phyloP scores from a whole-genome alignment of 768 basidiomycete genomes.

The Auricularia cornea region DNA sequence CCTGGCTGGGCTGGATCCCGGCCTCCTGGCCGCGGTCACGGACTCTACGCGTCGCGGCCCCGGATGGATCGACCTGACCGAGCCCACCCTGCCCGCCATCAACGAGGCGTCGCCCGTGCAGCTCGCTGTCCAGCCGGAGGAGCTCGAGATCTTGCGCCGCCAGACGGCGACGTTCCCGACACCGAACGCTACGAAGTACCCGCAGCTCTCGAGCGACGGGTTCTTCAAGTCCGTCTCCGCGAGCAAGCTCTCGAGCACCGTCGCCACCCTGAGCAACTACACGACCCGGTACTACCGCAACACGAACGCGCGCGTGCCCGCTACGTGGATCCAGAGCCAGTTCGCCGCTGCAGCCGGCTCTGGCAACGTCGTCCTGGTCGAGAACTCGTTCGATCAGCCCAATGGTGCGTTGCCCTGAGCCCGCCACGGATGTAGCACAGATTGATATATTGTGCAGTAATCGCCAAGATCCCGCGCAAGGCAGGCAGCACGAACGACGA shows the following conservation, averaged over 20 bases:
- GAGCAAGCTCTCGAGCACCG: background rate
- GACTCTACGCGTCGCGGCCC: background rate
- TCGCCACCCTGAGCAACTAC: background rate
- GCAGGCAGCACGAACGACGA: background rate
- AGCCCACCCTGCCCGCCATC: background rate
- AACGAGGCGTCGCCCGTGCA: background rate
- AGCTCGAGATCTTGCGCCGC: background rate
- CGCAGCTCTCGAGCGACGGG: background rate
- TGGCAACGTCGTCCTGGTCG: background rate
- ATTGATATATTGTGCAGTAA: background rate
- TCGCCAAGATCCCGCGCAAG: background rate
- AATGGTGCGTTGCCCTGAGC: background rate
- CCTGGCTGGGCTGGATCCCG: background rate
- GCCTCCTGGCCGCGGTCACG: background rate
- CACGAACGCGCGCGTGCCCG: background rate
- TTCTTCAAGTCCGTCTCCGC: background rate
- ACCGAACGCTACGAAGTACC: background rate
- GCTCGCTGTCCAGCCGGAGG: background rate
- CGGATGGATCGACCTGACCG: background rate
- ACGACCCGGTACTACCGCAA: background rate
- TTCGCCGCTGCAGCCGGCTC: background rate
- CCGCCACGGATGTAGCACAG: background rate
- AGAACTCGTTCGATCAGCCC: slow-evolving; percentile 1
- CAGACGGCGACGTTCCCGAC: background rate
- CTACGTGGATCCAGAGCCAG: background rate